Base-by-base conservation (phyloP, 352 stramenopile species). In the Phytophthora fragariae region DNA sequence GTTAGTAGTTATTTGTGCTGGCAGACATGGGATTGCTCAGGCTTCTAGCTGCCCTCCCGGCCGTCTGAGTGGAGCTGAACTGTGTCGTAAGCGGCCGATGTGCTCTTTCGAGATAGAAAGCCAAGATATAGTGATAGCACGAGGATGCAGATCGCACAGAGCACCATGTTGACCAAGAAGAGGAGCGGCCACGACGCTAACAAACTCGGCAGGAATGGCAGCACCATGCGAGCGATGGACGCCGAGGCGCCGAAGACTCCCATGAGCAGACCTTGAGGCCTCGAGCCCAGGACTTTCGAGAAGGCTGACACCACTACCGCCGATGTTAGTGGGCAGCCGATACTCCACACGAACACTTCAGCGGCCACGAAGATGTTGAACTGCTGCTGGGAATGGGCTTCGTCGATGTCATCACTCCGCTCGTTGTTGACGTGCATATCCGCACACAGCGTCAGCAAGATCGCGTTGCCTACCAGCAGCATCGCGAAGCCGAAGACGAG, bases 331-430 rank as follows among this genome's bases (percentile, higher is more conserved):
- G 85, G 85, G 61, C 80, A 90, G 6, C 85, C 85, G 55, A 92
- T 71, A 24, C 85, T 92, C 85, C 85, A 92, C 0, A 92, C 72
- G 19, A 92, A 79, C 7, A 90, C 66, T 33, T 91, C 79, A 3
- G 77, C 77, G 17, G 70, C 21, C 7, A 88, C 70, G 21, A 91
- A 83, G 24, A 80, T 56, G 31, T 77, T 53, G 19, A 83, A 84
- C 31, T 73, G 65, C 3, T 68, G 17, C 9, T 72, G 57, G 2
- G 60, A 62, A 49, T 77, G 71, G 17, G 63, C 24, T 31, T 60
- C 17, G 31, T 65, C 35, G 5, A 47, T 49, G 50, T 61, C 61
- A 33, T 66, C 21, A 14, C 57, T 59, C 27, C 24, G 64, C 2
- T 62, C 39, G 15, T 75, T 61, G 47, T 47, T 73, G 3, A 49